Evolutionary conservation across 1,284 basidiomycete species (phyloP).

Genomic region (Papiliotrema flavescens): DNA sequence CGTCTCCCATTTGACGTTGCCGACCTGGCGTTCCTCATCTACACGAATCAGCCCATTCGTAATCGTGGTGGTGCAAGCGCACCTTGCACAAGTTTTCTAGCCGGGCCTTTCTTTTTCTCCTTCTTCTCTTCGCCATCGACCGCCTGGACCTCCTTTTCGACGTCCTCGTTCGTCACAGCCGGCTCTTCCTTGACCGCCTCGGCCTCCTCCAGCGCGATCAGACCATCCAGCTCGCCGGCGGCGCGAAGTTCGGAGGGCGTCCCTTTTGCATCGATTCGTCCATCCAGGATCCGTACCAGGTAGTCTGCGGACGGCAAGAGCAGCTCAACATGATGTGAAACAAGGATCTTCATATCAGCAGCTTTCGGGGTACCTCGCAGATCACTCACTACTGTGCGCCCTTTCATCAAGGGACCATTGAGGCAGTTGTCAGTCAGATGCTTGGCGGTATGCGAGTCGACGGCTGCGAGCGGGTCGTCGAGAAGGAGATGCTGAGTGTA

Average conservation of each 20-base stretch:
- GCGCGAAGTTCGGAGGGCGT: slow-evolving; percentile 58
- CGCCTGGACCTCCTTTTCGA: slow-evolving; percentile 43
- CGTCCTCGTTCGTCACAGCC: slow-evolving; percentile 49
- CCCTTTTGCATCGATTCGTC: slow-evolving; percentile 60
- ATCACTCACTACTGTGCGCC: slow-evolving; percentile 58
- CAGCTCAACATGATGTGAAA: slow-evolving; percentile 79
- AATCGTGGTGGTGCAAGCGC: slow-evolving; percentile 2
- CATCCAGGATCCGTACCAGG: slow-evolving; percentile 63
- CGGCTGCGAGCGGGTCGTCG: slow-evolving; percentile 84
- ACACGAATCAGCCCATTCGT: background rate
- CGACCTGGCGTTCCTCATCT: slow-evolving; percentile 60
- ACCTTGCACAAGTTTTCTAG: slow-evolving; percentile 44
- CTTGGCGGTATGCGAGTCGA: slow-evolving; percentile 83
- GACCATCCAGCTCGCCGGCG: slow-evolving; percentile 52
- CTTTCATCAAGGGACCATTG: slow-evolving; percentile 59
- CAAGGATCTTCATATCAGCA: slow-evolving; percentile 56
- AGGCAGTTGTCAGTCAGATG: slow-evolving; percentile 66
- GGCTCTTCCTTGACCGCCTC: slow-evolving; percentile 55
- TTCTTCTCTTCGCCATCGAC: slow-evolving; percentile 44
- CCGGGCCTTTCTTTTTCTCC: slow-evolving; percentile 37
- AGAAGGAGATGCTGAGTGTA: slow-evolving; percentile 65
- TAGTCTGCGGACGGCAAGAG: slow-evolving; percentile 61
- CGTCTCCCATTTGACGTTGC: slow-evolving; percentile 72
- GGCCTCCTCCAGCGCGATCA: slow-evolving; percentile 46
- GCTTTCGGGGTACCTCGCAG: background rate